Evolutionary conservation across 257 asterid genomes (phyloP), one percentile per base, ranked within the genome.

Genomic region (Penstemon newberryi): DNA sequence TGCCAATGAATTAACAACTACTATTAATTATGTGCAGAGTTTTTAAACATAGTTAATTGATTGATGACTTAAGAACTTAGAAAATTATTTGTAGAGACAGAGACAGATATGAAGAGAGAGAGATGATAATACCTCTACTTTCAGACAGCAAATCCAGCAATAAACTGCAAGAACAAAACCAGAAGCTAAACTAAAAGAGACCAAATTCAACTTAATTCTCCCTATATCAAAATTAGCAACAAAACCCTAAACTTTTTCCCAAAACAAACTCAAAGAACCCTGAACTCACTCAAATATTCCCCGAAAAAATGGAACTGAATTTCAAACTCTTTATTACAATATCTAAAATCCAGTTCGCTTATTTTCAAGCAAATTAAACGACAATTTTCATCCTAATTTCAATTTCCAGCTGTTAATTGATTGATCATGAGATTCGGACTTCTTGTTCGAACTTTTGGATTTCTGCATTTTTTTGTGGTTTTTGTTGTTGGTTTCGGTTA

Each of bases 101-200:
- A 15, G 18, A 15, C 18, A 15, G 18, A 15, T 15, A 15, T 15
- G 18, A 0, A 15, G 18, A 15, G 18, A 15, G 18, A 15, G 18
- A 15, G 56, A 63, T 45, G 57, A 15, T 4, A 50, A 36, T 50
- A 40, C 70, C 47, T 52, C 47, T 19, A 36, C 63, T 15, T 46
- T 19, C 74, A 41, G 64, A 64, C 55, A 41, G 18, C 69, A 70
- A 62, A 75, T 15, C 47, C 69, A 15, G 70, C 60, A 37, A 49
- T 44, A 56, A 63, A 50, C 43, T 55, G 46, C 60, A 51, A 56
- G 12, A 54, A 59, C 63, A 15, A 73, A 55, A 64, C 43, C 68
- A 67, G 65, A 41, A 72, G 60, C 65, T 18, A 51, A 39, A 44
- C 56, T 46, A 52, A 19, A 8, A 45, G 1, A 76, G 58, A 73